phyloP scores from a whole-genome alignment of 768 basidiomycete species.

The Suillus subalutaceus region DNA sequence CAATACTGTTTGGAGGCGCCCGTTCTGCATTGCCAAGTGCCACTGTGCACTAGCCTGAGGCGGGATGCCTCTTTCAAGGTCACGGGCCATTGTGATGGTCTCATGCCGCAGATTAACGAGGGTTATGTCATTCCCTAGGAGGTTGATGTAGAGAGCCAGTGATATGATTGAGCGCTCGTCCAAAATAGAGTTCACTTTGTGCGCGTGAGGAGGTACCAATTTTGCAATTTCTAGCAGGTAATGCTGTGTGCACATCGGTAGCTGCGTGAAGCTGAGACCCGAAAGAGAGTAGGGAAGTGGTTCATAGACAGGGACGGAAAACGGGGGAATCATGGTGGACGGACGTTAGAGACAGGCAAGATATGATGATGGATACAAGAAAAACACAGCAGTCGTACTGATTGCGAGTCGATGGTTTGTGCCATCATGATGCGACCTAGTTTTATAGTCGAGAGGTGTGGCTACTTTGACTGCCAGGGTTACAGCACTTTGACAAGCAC shows the following conservation, averaged over 20 bases:
- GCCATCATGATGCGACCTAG: background rate
- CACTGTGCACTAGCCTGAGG: background rate
- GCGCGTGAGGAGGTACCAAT: background rate
- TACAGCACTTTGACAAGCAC: background rate
- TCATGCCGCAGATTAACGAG: constrained; percentile 5
- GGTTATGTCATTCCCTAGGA: constrained; percentile 1
- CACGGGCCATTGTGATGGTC: background rate
- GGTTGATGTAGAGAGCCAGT: background rate
- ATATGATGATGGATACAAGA: constrained; percentile 2
- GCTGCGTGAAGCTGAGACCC: constrained; percentile 10
- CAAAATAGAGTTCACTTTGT: background rate
- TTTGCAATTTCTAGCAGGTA: constrained; percentile 5
- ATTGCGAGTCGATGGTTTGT: background rate
- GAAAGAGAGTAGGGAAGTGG: constrained; percentile 10
- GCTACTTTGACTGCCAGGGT: background rate
- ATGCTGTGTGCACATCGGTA: constrained; percentile 8
- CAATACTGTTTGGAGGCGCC: background rate
- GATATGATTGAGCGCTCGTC: background rate
- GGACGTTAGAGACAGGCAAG: constrained; percentile 6
- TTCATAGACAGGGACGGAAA: constrained; percentile 12
- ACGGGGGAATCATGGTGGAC: constrained; percentile 8
- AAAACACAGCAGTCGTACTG: background rate
- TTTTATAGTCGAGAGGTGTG: background rate
- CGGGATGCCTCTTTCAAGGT: background rate
- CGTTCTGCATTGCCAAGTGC: background rate